Conservation (phyloP, 441 rosid genomes). For the Pelargonium myrrhifolium region DNA sequence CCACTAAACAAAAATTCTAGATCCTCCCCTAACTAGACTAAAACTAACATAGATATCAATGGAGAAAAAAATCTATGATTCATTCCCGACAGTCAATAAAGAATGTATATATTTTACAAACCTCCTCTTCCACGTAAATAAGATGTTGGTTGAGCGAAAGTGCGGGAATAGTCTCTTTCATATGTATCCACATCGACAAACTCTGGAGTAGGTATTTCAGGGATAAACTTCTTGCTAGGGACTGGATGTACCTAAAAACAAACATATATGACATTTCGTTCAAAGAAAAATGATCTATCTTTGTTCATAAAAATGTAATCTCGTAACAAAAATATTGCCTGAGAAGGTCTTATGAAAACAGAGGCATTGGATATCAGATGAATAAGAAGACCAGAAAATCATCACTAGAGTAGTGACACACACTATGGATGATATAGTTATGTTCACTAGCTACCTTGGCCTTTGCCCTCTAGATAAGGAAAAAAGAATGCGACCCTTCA, state of each 20-base stretch:
- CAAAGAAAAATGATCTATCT: too few relatives aligned
- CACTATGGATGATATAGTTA: neutral
- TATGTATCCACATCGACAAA: conserved; percentile 84
- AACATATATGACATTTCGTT: too few relatives aligned
- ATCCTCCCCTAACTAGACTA: neutral
- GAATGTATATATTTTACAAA: conserved; percentile 22
- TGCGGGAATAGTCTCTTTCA: conserved; percentile 77
- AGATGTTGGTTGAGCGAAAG: conserved; percentile 74
- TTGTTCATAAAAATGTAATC: too few relatives aligned
- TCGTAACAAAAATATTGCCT: too few relatives aligned
- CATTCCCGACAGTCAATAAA: neutral
- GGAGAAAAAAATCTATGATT: neutral
- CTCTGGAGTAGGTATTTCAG: conserved; percentile 93
- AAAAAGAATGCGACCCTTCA: neutral
- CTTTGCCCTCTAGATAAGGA: too few relatives aligned
- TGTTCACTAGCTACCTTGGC: too few relatives aligned
- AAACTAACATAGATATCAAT: neutral
- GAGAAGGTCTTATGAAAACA: too few relatives aligned
- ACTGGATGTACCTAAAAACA: conserved; percentile 44
- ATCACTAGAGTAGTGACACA: neutral
- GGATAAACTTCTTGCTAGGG: conserved; percentile 56
- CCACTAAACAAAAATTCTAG: too few relatives aligned
- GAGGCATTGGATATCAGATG: too few relatives aligned
- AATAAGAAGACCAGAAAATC: neutral
- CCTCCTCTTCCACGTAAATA: conserved; percentile 97